phyloP scores from a whole-genome alignment of 75 land plant species.

The Pinus tabuliformis region DNA sequence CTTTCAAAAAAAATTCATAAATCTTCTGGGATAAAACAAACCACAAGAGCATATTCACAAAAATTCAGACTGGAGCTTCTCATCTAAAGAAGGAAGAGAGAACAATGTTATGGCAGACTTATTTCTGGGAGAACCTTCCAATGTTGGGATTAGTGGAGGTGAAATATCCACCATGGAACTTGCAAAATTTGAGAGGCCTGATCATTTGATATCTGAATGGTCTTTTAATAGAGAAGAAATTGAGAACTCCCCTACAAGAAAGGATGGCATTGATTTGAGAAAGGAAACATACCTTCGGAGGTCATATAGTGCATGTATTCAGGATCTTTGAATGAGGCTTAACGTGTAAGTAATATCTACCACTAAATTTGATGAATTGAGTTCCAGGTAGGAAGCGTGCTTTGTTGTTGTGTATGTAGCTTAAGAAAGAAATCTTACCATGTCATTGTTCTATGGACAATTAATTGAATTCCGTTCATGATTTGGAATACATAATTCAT shows the following conservation, averaged over 20 bases:
- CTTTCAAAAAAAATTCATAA: too few relatives aligned
- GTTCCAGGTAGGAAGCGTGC: neutral
- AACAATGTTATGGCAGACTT: too few relatives aligned
- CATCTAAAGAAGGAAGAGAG: too few relatives aligned
- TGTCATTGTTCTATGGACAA: too few relatives aligned
- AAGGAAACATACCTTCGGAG: slow-evolving; percentile 10
- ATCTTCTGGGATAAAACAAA: too few relatives aligned
- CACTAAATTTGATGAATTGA: neutral
- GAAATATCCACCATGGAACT: neutral
- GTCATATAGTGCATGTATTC: slow-evolving; percentile 23
- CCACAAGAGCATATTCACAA: too few relatives aligned
- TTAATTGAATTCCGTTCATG: too few relatives aligned
- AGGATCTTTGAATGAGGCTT: slow-evolving; percentile 25
- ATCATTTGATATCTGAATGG: neutral
- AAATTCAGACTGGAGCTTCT: too few relatives aligned
- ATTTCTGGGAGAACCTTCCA: neutral
- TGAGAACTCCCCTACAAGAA: slow-evolving; percentile 20
- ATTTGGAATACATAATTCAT: too few relatives aligned
- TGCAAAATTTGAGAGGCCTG: neutral
- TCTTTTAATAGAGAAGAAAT: slow-evolving; percentile 16
- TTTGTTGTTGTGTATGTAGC: neutral
- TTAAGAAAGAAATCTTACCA: too few relatives aligned
- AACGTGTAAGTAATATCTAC: slow-evolving; percentile 12
- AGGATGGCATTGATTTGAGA: slow-evolving; percentile 25
- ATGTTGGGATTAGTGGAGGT: neutral